Base-by-base conservation (phyloP, 495 filamentous ascomycete genomes). In the Aspergillus wentii region DNA sequence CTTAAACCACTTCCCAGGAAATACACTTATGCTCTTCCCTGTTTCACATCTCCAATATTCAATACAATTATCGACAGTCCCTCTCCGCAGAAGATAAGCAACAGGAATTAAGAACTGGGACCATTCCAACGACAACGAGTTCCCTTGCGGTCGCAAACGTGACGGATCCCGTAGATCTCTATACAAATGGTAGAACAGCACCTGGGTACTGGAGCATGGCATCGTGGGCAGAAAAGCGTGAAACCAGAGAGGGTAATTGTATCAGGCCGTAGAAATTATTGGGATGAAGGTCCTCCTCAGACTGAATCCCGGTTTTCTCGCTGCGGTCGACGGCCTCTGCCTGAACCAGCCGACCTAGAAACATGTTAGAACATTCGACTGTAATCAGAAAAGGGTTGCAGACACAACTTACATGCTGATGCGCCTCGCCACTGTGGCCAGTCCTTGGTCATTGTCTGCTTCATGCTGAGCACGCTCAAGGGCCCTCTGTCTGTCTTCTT, bases 401-500 rank as follows among this genome's bases (percentile, higher is more conserved):
- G 6, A 26, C 11, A 23, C 7, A 8, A 68, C 90, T 87, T 72
- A 96, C 92, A 92, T 94, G 85, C 90, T 95, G 51, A 98, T 82
- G 54, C 90, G 75, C 57, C 92, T 75, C 14, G 90, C 91, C 20
- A 98, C 79, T 29, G 76, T 78, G 44, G 87, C 84, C 55, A 98
- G 62, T 37, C 83, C 84, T 43, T 81, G 77, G 44, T 98, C 92
- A 54, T 96, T 92, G 28, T 94, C 90, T 9, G 92, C 92, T 51
- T 96, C 89, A 22, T 78, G 74, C 15, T 75, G 76, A 3, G 92
- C 92, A 36, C 86, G 72, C 67, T 91, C 86, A 45, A 98, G 61
- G 6, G 92, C 92, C 62, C 85, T 76, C 19, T 80, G 75, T 46
- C 86, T 74, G 33, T 86, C 85, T 52, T 87, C 84, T 42, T 88